Evolutionary conservation across 169 alveolate genomes (phyloP).

Genomic region (Plasmodium inui): DNA sequence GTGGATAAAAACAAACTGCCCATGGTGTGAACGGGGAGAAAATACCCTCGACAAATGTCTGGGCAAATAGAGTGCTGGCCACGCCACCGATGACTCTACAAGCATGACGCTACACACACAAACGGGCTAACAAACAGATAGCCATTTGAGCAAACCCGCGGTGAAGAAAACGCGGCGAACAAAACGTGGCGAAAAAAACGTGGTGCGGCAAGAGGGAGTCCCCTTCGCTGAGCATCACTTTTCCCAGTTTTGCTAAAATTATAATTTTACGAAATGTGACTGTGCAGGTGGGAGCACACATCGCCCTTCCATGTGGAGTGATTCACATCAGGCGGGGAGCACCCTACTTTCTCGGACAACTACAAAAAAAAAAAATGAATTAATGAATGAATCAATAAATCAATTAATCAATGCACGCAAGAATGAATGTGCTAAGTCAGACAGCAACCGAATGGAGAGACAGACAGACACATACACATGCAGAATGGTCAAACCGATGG

Average conservation of each 20-base stretch:
- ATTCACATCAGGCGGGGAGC: neutral
- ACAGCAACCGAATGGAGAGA: neutral
- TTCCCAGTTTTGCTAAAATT: neutral
- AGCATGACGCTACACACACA: neutral
- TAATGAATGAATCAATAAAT: no score
- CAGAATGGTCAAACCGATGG: neutral
- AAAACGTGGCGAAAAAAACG: no score
- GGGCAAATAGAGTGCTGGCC: neutral
- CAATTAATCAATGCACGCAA: neutral
- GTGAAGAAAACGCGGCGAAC: neutral
- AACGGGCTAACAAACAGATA: neutral
- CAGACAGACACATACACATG: neutral
- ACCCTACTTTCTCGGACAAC: neutral
- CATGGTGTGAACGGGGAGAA: neutral
- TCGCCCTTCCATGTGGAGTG: neutral
- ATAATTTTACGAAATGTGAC: neutral
- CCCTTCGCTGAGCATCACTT: neutral
- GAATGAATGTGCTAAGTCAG: neutral
- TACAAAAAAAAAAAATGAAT: conserved; percentile 42
- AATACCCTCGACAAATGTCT: neutral
- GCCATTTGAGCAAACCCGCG: neutral
- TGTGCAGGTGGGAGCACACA: neutral
- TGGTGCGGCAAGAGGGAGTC: neutral
- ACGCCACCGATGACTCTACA: neutral
- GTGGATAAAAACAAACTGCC: neutral